phyloP scores from a whole-genome alignment of 2,329 filamentous ascomycete species.

The Thielaviopsis euricoi region DNA sequence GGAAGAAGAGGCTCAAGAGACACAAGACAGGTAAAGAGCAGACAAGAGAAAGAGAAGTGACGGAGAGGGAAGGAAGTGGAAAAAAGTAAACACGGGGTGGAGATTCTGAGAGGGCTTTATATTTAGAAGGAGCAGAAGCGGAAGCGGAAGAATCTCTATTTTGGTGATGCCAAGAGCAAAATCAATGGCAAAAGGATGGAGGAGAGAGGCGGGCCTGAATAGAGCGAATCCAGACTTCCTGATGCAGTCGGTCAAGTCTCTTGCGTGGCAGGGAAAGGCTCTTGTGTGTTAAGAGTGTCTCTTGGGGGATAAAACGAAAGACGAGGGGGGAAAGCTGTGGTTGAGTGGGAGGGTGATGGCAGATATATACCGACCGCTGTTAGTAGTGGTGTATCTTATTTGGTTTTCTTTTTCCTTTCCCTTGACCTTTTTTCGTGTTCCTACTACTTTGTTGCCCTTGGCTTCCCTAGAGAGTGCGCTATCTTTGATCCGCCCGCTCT shows the following conservation, averaged over 20 bases:
- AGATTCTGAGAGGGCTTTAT: background rate
- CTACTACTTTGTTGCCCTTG: too few relatives aligned
- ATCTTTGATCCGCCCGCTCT: too few relatives aligned
- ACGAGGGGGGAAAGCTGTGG: background rate
- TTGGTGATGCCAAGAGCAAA: background rate
- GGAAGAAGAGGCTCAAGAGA: background rate
- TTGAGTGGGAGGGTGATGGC: background rate
- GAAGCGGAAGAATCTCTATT: too few relatives aligned
- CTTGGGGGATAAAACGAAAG: background rate
- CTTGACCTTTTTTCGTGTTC: too few relatives aligned
- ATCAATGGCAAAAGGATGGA: background rate
- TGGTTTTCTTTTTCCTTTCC: background rate
- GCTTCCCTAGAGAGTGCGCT: too few relatives aligned
- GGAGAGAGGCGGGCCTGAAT: background rate
- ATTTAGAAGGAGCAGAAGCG: background rate
- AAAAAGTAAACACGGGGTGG: background rate
- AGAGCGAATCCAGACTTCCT: background rate
- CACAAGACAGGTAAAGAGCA: background rate
- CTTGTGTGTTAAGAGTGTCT: background rate
- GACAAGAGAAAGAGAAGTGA: background rate
- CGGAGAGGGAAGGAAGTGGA: background rate
- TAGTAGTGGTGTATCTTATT: background rate
- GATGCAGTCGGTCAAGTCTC: background rate
- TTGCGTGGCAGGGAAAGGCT: background rate
- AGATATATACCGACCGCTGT: background rate